Base-by-base conservation (phyloP, 331 rosid species). In the Quercus tomentella region DNA sequence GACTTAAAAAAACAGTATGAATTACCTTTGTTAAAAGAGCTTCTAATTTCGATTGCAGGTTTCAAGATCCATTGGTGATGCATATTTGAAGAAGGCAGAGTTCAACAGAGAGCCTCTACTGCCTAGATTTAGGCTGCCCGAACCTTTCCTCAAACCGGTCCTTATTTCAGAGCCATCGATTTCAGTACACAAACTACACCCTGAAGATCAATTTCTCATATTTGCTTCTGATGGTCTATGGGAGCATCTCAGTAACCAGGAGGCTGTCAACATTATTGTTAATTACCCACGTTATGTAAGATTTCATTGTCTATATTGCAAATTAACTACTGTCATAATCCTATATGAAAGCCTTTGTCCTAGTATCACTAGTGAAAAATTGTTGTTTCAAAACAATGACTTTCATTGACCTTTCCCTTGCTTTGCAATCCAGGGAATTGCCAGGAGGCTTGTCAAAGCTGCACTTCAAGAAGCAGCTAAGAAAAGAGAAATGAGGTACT, bases 201-300 rank as follows among this genome's bases (percentile, higher is more conserved):
- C 88, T 0, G 86, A 89, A 7, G 97, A 94, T 80, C 96, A 89
- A 70, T 94, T 92, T 86, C 81, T 94, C 77, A 87, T 94, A 52
- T 91, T 91, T 80, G 97, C 96, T 84, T 92, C 97, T 35, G 98
- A 95, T 82, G 98, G 98, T 70, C 89, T 95, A 51, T 92, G 98
- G 98, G 98, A 95, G 87, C 97, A 92, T 65, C 96, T 95, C 55
- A 89, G 89, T 88, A 95, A 89, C 92, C 94, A 95, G 79, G 91
- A 83, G 81, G 97, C 89, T 10, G 89, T 91, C 23, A 84, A 90
- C 84, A 95, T 92, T 49, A 97, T 92, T 71, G 82, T 81, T 86
- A 88, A 76, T 22, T 80, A 79, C 79, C 91, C 97, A 12, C 95
- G 88, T 0, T 87, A 89, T 37, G 98, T 95, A 88, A 81, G 89